These are phyloP conservation scores for Dioszegia aurantiaca DNA, from an alignment of 768 basidiomycete species.

Conservation along the genomic window DNA sequence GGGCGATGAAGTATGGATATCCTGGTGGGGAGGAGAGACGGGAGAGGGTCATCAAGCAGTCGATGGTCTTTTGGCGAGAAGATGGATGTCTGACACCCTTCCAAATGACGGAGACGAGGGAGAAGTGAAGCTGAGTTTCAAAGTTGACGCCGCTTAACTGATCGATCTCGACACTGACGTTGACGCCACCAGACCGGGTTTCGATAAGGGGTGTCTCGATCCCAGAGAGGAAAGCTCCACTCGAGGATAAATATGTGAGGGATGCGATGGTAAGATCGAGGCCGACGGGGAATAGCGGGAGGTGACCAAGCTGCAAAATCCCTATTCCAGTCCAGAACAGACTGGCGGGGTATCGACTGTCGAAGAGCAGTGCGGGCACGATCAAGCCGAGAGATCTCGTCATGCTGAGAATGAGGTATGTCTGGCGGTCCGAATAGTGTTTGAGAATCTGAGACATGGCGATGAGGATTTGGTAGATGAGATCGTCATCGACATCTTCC, in stretches of 20 bases:
- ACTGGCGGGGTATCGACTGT: constrained; percentile 66
- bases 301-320: constrained; percentile 72
- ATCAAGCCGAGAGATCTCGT: constrained; percentile 77
- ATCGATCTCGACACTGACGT: constrained; percentile 67
- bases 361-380: constrained; percentile 65
- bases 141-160: constrained; percentile 71
- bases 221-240: constrained; percentile 50
- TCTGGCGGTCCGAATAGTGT: constrained; percentile 66
- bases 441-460: constrained; percentile 72
- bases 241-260: constrained; percentile 63
- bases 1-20: constrained; percentile 38
- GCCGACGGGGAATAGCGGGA: constrained; percentile 65
- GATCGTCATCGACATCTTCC: constrained; percentile 84
- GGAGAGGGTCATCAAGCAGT: constrained; percentile 61
- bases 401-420: constrained; percentile 76
- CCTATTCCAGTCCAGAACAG: constrained; percentile 87
- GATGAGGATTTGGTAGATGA: constrained; percentile 87
- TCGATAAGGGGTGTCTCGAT: constrained; percentile 56
- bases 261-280: constrained; percentile 64
- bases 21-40: constrained; percentile 4
- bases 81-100: constrained; percentile 74
- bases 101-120: constrained; percentile 76
- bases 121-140: constrained; percentile 74
- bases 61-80: constrained; percentile 56
- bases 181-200: constrained; percentile 58